Percentiles rank a stretch among this genome's conserved stretches.
Conservation (phyloP, 805 yeast genomes). For the Candida multigemmis region DNA sequence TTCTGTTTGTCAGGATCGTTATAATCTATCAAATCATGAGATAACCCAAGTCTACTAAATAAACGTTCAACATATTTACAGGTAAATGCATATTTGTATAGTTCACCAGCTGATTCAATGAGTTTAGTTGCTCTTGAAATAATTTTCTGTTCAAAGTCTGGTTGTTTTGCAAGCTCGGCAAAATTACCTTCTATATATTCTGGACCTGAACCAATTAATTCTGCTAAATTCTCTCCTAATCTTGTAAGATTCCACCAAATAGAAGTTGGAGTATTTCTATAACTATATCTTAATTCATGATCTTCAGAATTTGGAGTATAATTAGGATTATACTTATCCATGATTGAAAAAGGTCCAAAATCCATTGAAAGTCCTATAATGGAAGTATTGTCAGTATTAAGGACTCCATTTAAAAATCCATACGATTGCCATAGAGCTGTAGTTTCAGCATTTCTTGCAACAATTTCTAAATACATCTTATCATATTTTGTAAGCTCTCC, state of each 20-base stretch:
- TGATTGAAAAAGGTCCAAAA: constrained; percentile 89
- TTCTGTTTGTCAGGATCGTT: constrained; percentile 28
- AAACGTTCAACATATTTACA: constrained; percentile 48
- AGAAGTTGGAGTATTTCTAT: constrained; percentile 74
- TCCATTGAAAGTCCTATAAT: constrained; percentile 83
- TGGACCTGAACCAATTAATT: constrained; percentile 67
- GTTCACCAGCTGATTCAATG: constrained; percentile 55
- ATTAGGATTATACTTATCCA: constrained; percentile 75
- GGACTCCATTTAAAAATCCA: constrained; percentile 89
- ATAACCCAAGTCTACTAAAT: constrained; percentile 62
- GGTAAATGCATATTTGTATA: constrained; percentile 56
- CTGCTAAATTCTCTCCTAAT: constrained; percentile 77
- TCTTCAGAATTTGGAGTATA: constrained; percentile 93
- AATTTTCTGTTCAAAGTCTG: constrained; percentile 41
- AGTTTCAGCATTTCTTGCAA: constrained; percentile 63
- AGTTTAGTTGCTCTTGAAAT: constrained; percentile 54
- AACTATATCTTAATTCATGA: constrained; percentile 58
- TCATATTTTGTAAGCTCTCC: constrained; percentile 53
- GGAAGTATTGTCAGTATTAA: constrained; percentile 91
- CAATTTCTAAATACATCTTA: constrained; percentile 60
- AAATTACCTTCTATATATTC: constrained; percentile 37
- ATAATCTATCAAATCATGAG: constrained; percentile 21
- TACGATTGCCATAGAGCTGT: constrained; percentile 85
- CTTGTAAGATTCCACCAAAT: constrained; percentile 91
- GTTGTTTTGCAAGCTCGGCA: too few species aligned